Conservation (phyloP, 148 eudicot species). For the Persicaria tinctoria region DNA sequence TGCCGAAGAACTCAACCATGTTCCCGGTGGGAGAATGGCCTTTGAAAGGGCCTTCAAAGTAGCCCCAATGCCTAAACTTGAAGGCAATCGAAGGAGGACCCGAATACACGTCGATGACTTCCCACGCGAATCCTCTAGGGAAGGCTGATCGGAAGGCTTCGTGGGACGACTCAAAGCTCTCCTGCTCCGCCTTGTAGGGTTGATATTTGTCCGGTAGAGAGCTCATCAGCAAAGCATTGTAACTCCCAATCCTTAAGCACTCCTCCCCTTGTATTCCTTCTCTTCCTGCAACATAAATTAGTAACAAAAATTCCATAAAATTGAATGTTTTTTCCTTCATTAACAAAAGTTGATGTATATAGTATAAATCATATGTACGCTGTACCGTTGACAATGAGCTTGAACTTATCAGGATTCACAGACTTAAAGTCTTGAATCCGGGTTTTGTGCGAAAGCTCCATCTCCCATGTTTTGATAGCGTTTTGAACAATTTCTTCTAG, state of each 20-base stretch:
- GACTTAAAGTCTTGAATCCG: constrained; percentile 64
- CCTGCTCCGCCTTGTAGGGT: constrained; percentile 68
- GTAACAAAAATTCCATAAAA: background rate
- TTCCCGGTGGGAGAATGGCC: constrained; percentile 72
- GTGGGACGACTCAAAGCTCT: constrained; percentile 84
- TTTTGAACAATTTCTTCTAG: constrained; percentile 83
- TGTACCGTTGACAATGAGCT: constrained; percentile 76
- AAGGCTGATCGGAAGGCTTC: constrained; percentile 56
- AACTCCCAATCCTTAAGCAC: constrained; percentile 52
- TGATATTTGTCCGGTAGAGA: constrained; percentile 51
- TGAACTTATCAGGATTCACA: constrained; percentile 64
- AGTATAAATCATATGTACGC: background rate
- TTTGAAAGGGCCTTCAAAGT: constrained; percentile 77
- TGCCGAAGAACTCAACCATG: constrained; percentile 63
- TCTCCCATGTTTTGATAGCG: constrained; percentile 94
- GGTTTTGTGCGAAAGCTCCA: constrained; percentile 84
- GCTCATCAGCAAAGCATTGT: constrained; percentile 63
- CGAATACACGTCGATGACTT: constrained; percentile 55
- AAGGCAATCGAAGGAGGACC: constrained; percentile 69
- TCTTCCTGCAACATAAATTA: constrained; percentile 34
- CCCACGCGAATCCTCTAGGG: constrained; percentile 92
- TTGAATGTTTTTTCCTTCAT: background rate
- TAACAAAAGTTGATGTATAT: background rate
- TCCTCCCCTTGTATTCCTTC: constrained; percentile 72
- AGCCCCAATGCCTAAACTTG: constrained; percentile 95